Conservation (phyloP, 169 alveolate genomes). For the Plasmodium gallinaceum region DNA sequence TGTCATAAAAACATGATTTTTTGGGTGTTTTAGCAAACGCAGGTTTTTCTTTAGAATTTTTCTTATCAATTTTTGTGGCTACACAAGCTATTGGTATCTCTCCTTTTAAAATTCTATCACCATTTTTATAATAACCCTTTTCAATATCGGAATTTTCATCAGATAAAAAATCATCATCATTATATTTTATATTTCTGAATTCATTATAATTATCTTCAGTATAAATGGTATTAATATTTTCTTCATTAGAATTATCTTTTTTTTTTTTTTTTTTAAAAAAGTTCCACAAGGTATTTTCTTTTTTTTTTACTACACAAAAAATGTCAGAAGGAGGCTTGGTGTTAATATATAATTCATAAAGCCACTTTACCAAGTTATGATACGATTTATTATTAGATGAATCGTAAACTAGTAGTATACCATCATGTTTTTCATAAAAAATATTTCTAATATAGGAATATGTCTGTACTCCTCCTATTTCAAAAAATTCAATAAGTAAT, state of each 20-base stretch:
- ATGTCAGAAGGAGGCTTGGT: conserved; percentile 62
- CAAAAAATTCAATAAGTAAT: conserved; percentile 54
- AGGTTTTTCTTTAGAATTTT: conserved; percentile 69
- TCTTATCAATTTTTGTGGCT: conserved; percentile 74
- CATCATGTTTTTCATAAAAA: conserved; percentile 70
- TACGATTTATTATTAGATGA: conserved; percentile 68
- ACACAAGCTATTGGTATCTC: conserved; percentile 70
- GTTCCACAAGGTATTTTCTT: conserved; percentile 37
- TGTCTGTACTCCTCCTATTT: conserved; percentile 71
- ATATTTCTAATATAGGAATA: conserved; percentile 64
- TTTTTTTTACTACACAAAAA: conserved; percentile 28
- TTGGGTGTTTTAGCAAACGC: conserved; percentile 58
- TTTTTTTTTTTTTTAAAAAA: conserved; percentile 12
- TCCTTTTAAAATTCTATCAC: conserved; percentile 39
- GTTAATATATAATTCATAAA: conserved; percentile 50
- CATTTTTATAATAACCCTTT: conserved; percentile 14
- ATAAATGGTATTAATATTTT: not conserved
- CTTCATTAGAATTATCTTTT: not conserved
- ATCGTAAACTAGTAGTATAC: conserved; percentile 60
- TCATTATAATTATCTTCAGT: not conserved
- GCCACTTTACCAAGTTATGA: conserved; percentile 66
- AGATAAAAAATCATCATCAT: conserved; percentile 10
- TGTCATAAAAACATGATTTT: conserved; percentile 26
- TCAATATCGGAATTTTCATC: conserved; percentile 37
- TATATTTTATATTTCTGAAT: not conserved